Percentiles rank a stretch among this genome's conserved stretches.
Conservation (phyloP, 1,284 basidiomycete species). For the Ganoderma multipileum region DNA sequence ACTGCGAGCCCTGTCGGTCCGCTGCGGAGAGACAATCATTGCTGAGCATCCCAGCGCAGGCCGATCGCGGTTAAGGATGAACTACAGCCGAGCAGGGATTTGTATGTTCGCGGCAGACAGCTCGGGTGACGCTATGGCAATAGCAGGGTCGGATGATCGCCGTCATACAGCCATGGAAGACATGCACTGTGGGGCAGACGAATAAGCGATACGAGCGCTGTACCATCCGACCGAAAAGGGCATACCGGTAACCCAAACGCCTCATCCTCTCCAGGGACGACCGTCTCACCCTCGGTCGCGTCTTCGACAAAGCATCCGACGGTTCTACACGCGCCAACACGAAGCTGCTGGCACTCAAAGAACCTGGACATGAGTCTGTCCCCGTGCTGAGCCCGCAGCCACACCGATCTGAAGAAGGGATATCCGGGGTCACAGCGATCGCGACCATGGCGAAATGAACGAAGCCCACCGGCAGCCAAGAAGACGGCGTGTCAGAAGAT, state of each 20-base stretch:
- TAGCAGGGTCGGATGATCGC: neutral
- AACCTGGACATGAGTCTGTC: neutral
- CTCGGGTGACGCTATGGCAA: neutral
- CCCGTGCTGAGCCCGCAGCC: neutral
- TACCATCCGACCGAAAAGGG: neutral
- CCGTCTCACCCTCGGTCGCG: neutral
- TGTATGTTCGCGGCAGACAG: neutral
- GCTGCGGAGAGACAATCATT: neutral
- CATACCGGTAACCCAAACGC: neutral
- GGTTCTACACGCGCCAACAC: neutral
- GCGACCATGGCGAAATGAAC: neutral
- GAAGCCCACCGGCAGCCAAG: neutral
- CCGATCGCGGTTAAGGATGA: neutral
- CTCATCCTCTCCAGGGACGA: neutral
- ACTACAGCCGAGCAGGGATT: neutral
- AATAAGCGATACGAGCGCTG: neutral
- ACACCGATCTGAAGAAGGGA: neutral
- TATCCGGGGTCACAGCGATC: slow-evolving; percentile 20
- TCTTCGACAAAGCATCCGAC: neutral
- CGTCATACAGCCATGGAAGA: neutral
- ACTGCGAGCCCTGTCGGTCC: neutral
- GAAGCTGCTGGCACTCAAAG: neutral
- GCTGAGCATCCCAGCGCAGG: neutral
- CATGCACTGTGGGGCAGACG: neutral
- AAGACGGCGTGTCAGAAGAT: neutral